Conservation (phyloP, 1,284 basidiomycete genomes). For the Lignosus rhinocerotis region DNA sequence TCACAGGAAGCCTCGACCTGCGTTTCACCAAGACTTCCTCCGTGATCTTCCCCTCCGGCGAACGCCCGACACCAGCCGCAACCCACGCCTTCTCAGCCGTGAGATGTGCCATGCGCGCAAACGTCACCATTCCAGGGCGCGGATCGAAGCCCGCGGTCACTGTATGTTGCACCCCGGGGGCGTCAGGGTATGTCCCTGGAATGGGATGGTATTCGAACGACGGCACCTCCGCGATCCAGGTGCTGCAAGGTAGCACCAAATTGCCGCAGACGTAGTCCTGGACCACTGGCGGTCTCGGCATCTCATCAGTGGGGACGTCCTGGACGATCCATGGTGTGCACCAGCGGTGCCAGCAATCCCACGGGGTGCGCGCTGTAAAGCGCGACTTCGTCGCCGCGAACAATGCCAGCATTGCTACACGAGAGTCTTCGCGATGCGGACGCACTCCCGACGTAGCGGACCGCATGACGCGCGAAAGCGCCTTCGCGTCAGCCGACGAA, state of each 20-base stretch:
- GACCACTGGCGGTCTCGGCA: conserved; percentile 3
- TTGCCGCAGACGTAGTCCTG: conserved; percentile 21
- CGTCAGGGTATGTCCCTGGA: conserved; percentile 24
- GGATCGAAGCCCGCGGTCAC: conserved; percentile 16
- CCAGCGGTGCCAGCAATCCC: conserved; percentile 30
- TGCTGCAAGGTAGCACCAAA: conserved; percentile 11
- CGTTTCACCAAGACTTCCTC: conserved; percentile 14
- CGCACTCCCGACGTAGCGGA: conserved; percentile 12
- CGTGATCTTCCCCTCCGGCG: conserved; percentile 7
- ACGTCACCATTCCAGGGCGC: conserved; percentile 16
- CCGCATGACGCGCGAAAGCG: conserved; percentile 17
- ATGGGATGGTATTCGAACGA: conserved; percentile 14
- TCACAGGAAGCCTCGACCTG: conserved; percentile 13
- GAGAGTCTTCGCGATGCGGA: conserved; percentile 14
- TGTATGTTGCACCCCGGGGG: conserved; percentile 19
- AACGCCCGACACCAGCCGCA: conserved; percentile 9
- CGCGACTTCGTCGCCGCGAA: conserved; percentile 15
- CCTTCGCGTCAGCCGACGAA: conserved; percentile 12
- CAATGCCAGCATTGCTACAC: conserved; percentile 16
- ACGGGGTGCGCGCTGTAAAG: conserved; percentile 18
- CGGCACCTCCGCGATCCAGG: conserved; percentile 7
- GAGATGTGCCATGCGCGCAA: conserved; percentile 17
- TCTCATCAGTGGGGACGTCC: background rate
- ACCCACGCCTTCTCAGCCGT: conserved; percentile 15
- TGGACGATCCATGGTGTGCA: conserved; percentile 22